Conservation (phyloP, 441 rosid species). For the Syzygium malaccense region DNA sequence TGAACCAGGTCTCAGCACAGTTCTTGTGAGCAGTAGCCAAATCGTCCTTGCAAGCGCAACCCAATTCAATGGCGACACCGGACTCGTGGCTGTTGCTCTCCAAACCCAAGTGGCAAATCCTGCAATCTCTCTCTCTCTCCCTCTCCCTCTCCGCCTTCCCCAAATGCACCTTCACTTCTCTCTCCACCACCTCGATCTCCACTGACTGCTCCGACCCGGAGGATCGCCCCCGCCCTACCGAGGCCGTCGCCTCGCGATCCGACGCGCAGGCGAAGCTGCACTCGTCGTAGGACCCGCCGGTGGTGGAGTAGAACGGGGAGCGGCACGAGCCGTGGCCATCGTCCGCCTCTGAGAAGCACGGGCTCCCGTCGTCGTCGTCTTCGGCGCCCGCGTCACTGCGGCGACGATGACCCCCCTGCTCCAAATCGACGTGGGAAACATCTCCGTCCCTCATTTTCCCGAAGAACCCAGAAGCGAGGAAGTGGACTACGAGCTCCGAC, state of each 20-base stretch:
- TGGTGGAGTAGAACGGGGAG: conserved; percentile 80
- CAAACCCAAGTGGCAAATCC: conserved; percentile 91
- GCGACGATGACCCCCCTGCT: conserved; percentile 38
- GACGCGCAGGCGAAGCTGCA: conserved; percentile 38
- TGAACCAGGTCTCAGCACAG: conserved; percentile 97
- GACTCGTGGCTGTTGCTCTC: conserved; percentile 73
- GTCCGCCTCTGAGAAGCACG: conserved; percentile 88
- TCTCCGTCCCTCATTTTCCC: conserved; percentile 19
- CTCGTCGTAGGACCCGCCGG: conserved; percentile 65
- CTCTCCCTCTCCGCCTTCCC: conserved; percentile 30
- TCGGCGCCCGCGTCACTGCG: conserved; percentile 25
- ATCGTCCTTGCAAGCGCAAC: conserved; percentile 92
- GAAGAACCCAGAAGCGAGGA: neutral
- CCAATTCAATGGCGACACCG: conserved; percentile 66
- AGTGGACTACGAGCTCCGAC: neutral
- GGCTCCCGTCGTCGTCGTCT: conserved; percentile 28
- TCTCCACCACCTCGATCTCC: conserved; percentile 26
- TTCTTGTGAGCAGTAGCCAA: conserved; percentile 88
- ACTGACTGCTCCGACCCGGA: conserved; percentile 49
- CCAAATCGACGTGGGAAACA: conserved; percentile 59
- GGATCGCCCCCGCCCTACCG: conserved; percentile 45
- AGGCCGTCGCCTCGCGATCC: conserved; percentile 26
- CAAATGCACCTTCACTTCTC: conserved; percentile 45
- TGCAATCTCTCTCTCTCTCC: conserved; percentile 49
- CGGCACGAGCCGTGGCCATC: conserved; percentile 57